These are phyloP conservation scores for Hymenoscyphus salicellus DNA, from an alignment of 2,329 filamentous ascomycete genomes.

Conservation along the genomic window DNA sequence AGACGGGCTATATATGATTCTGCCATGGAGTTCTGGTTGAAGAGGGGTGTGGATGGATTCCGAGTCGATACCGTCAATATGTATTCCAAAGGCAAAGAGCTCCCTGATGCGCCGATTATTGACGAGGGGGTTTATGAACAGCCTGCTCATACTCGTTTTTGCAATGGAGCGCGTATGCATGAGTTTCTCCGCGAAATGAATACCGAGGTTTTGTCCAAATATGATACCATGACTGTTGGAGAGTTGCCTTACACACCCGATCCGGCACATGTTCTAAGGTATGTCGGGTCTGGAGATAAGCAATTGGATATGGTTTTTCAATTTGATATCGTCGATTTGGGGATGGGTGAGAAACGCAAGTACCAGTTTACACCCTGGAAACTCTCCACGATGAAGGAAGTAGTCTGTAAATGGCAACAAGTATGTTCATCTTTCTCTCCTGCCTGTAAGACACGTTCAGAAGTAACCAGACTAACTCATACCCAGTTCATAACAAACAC, in stretches of 20 bases:
- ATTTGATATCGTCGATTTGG: conserved; percentile 62
- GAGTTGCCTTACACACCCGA: conserved; percentile 65
- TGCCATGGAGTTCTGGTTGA: conserved; percentile 76
- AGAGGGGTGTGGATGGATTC: conserved; percentile 70
- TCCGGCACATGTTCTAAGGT: conserved; percentile 53
- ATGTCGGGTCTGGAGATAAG: conserved; percentile 55
- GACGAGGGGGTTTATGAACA: conserved; percentile 46
- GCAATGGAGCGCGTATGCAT: conserved; percentile 66
- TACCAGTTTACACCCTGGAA: conserved; percentile 46
- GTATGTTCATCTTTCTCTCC: no score
- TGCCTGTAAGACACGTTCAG: no score
- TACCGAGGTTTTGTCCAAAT: conserved; percentile 52
- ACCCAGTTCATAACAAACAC: conserved; percentile 46
- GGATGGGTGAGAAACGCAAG: conserved; percentile 53
- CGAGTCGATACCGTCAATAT: conserved; percentile 74
- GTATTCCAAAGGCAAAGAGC: conserved; percentile 61
- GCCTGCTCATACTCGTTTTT: conserved; percentile 55
- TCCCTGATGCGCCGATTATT: conserved; percentile 56
- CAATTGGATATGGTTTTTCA: conserved; percentile 70
- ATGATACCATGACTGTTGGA: conserved; percentile 68
- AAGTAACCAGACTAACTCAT: no score
- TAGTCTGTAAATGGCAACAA: conserved; percentile 48
- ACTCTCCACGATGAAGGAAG: conserved; percentile 48
- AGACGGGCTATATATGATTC: conserved; percentile 67
- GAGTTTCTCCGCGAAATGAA: conserved; percentile 68